A percentile compares a stretch with the other conserved stretches of the same genome.
phyloP scores from a whole-genome alignment of 1,139 yeast genomes.

The Williopsis jadinii region DNA sequence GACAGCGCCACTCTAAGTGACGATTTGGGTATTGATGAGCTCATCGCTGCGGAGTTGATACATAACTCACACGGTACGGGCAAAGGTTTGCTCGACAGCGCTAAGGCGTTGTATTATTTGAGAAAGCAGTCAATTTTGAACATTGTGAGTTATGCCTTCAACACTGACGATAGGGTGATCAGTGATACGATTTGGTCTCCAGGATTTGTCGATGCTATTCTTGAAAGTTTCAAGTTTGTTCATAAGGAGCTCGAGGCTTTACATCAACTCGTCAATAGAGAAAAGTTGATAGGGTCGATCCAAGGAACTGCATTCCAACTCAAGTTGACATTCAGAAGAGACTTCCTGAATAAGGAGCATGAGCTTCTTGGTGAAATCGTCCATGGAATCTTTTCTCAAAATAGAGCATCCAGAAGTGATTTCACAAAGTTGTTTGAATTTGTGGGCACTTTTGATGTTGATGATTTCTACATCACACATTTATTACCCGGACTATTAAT shows the following conservation, averaged over 20 bases:
- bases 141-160: slow-evolving; percentile 52
- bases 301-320: slow-evolving; percentile 42
- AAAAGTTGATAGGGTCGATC: slow-evolving; percentile 47
- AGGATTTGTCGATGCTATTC: slow-evolving; percentile 31
- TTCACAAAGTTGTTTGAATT: slow-evolving; percentile 37
- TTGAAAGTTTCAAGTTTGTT: slow-evolving; percentile 49
- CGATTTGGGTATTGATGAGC: slow-evolving; percentile 63
- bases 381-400: slow-evolving; percentile 39
- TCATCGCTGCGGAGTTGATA: slow-evolving; percentile 46
- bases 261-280: slow-evolving; percentile 61
- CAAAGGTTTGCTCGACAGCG: slow-evolving; percentile 54
- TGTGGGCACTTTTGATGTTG: slow-evolving; percentile 39
- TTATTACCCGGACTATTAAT: slow-evolving; percentile 56
- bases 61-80: slow-evolving; percentile 34
- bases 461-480: slow-evolving; percentile 58
- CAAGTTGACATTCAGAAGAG: slow-evolving; percentile 51
- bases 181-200: slow-evolving; percentile 18
- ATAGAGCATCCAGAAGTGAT: slow-evolving; percentile 30
- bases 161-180: slow-evolving; percentile 26
- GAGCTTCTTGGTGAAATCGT: slow-evolving; percentile 65
- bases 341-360: slow-evolving; percentile 58
- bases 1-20: slow-evolving; percentile 48
- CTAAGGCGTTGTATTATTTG: slow-evolving; percentile 61
- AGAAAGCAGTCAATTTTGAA: slow-evolving; percentile 69
- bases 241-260: slow-evolving; percentile 49